Evolutionary conservation across 2,329 filamentous ascomycete genomes (phyloP).

Genomic region (Thielaviopsis euricoi): DNA sequence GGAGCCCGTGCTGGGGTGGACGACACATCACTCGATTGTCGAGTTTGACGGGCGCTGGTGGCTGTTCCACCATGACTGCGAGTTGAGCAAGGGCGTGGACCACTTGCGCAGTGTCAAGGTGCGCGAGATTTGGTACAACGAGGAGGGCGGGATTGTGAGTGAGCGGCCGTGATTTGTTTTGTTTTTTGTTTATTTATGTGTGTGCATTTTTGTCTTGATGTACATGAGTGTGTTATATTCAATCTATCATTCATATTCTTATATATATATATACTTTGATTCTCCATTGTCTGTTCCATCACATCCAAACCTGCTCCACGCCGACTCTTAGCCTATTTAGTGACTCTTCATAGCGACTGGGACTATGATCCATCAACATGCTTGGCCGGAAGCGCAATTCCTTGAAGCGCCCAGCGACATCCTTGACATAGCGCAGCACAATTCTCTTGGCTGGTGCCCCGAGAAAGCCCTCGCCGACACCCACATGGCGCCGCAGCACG

Average conservation of each 20-base stretch:
- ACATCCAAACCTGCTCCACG: constrained; percentile 20
- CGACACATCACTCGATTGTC: constrained; percentile 64
- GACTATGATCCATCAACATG: constrained; percentile 63
- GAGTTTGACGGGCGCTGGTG: constrained; percentile 58
- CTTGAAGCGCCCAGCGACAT: constrained; percentile 53
- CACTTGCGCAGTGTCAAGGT: constrained; percentile 61
- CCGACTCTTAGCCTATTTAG: constrained; percentile 41
- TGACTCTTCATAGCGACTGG: constrained; percentile 55
- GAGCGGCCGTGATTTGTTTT: constrained; percentile 29
- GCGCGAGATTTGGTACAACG: constrained; percentile 57
- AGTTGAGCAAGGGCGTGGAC: constrained; percentile 49
- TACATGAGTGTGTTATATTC: not conserved
- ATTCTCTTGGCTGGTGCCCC: constrained; percentile 51
- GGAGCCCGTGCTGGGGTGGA: constrained; percentile 66
- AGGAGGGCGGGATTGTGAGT: constrained; percentile 26
- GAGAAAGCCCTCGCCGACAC: constrained; percentile 32
- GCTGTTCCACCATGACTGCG: constrained; percentile 62
- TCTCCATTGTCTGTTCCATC: no score
- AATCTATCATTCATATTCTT: not conserved
- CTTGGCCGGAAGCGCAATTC: constrained; percentile 56
- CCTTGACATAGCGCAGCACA: constrained; percentile 51
- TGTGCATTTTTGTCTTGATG: not conserved
- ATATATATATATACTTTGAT: not conserved
- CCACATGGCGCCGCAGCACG: constrained; percentile 43
- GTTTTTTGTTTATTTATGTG: constrained; percentile 17